These are phyloP conservation scores for Penicillium sp. DNA, from an alignment of 2,329 filamentous ascomycete species.

Conservation along the genomic window DNA sequence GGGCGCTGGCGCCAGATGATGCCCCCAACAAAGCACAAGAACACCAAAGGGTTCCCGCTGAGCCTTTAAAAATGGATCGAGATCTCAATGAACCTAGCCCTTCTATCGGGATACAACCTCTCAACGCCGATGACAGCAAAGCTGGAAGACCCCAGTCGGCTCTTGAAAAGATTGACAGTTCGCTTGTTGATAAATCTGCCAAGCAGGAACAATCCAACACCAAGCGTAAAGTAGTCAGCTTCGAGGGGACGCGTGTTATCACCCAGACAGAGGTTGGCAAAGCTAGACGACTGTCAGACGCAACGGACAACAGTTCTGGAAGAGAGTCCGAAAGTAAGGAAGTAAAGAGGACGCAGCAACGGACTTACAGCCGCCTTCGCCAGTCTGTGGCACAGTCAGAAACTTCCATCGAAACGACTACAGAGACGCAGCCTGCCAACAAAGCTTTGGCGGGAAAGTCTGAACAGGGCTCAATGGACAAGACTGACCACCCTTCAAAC, in stretches of 20 bases:
- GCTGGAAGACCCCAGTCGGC: not conserved
- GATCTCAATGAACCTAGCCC: not conserved
- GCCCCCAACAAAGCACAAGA: not conserved
- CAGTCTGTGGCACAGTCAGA: constrained; percentile 12
- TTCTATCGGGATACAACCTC: not conserved
- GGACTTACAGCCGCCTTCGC: constrained; percentile 25
- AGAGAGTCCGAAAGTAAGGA: constrained; percentile 7
- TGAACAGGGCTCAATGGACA: not conserved
- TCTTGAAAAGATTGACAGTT: not conserved
- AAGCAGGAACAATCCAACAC: not conserved
- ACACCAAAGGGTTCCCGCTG: not conserved
- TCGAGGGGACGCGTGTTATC: constrained; percentile 9
- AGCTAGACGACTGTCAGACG: constrained; percentile 4
- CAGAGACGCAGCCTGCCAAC: not conserved
- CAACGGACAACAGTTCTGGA: constrained; percentile 3
- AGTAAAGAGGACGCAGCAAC: constrained; percentile 19
- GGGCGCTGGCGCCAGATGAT: not conserved
- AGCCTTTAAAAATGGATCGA: not conserved
- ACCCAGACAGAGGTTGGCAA: constrained; percentile 1
- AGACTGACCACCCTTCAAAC: not conserved
- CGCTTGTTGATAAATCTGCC: not conserved
- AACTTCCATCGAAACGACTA: not conserved
- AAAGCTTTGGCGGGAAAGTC: not conserved
- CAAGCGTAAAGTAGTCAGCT: constrained; percentile 29
- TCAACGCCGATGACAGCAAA: not conserved